Evolutionary conservation across 805 yeast species (phyloP).

Genomic region (Vanderwaltozyma yarrowii): DNA sequence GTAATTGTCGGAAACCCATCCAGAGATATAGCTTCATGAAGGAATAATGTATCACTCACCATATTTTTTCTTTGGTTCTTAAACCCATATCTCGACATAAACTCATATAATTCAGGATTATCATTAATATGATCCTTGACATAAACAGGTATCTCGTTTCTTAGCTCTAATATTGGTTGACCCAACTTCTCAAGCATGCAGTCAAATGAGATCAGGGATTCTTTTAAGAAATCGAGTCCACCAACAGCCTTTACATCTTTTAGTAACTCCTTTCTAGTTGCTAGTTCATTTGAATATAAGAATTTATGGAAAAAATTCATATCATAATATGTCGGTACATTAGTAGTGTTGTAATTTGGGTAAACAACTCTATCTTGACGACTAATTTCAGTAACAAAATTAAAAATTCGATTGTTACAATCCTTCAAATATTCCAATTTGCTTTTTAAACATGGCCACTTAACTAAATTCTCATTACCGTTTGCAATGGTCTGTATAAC

Average conservation of each 20-base stretch:
- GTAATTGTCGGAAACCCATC: slow-evolving; percentile 69
- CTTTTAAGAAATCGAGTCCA: slow-evolving; percentile 14
- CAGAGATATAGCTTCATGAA: slow-evolving; percentile 54
- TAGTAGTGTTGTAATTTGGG: neutral
- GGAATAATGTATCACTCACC: slow-evolving; percentile 29
- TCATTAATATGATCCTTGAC: slow-evolving; percentile 40
- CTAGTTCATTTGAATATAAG: slow-evolving; percentile 40
- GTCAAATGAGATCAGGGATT: slow-evolving; percentile 37
- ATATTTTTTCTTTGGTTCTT: slow-evolving; percentile 35
- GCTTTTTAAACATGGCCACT: slow-evolving; percentile 44
- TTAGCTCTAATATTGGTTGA: slow-evolving; percentile 45
- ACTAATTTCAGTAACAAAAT: slow-evolving; percentile 31
- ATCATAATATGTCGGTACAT: slow-evolving; percentile 11
- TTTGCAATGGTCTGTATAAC: slow-evolving; percentile 78
- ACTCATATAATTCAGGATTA: slow-evolving; percentile 51
- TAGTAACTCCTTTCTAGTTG: slow-evolving; percentile 23
- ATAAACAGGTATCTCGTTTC: slow-evolving; percentile 46
- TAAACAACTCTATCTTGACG: slow-evolving; percentile 13
- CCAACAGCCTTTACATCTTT: slow-evolving; percentile 9
- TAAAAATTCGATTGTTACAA: slow-evolving; percentile 29
- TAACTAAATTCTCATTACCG: slow-evolving; percentile 53
- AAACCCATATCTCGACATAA: slow-evolving; percentile 57
- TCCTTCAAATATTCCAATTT: slow-evolving; percentile 31
- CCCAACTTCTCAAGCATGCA: slow-evolving; percentile 40
- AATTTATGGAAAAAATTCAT: slow-evolving; percentile 37